A percentile compares a stretch with the other conserved stretches of the same genome.
phyloP scores from a whole-genome alignment of 2,329 filamentous ascomycete species.

The Verticillium longisporum region DNA sequence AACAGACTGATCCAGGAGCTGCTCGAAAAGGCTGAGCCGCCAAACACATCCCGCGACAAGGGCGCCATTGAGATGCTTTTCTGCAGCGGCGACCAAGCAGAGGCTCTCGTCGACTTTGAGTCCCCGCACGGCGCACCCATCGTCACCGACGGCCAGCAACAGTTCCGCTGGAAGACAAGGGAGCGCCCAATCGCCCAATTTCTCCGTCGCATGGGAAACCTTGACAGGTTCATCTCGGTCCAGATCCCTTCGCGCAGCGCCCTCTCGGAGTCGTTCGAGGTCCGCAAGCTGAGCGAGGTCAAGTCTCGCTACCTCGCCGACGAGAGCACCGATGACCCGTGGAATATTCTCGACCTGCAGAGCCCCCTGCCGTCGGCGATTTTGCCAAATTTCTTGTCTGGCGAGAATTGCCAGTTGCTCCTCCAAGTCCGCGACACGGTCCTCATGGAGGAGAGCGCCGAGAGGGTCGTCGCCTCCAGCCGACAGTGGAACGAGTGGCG shows the following conservation, averaged over 20 bases:
- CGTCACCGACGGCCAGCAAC: constrained; percentile 10
- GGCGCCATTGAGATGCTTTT: constrained; percentile 8
- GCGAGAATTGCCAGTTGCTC: constrained; percentile 8
- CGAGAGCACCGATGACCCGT: constrained; percentile 3
- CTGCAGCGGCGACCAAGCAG: constrained; percentile 9
- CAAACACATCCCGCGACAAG: constrained; percentile 1
- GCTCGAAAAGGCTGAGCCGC: constrained; percentile 2
- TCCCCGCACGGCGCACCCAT: constrained; percentile 8
- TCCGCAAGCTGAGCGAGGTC: constrained; percentile 6
- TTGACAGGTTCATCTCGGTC: constrained; percentile 7
- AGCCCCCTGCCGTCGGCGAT: constrained; percentile 5
- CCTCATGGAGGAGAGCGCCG: constrained; percentile 8
- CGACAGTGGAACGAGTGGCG: constrained; percentile 24
- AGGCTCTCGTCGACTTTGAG: constrained; percentile 5
- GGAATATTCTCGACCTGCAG: constrained; percentile 6
- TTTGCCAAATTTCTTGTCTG: constrained; percentile 4
- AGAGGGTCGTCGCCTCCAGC: constrained; percentile 12
- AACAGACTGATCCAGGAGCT: constrained; percentile 1
- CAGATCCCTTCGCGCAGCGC: constrained; percentile 10
- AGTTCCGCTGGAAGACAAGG: constrained; percentile 8
- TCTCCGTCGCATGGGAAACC: constrained; percentile 6
- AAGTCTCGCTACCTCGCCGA: constrained; percentile 5
- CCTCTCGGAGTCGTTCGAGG: constrained; percentile 3
- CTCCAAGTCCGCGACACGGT: constrained; percentile 2
- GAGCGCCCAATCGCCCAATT: constrained; percentile 8